Evolutionary conservation across 352 stramenopile species (phyloP).

Genomic region (Elongisporangium undulatum): DNA sequence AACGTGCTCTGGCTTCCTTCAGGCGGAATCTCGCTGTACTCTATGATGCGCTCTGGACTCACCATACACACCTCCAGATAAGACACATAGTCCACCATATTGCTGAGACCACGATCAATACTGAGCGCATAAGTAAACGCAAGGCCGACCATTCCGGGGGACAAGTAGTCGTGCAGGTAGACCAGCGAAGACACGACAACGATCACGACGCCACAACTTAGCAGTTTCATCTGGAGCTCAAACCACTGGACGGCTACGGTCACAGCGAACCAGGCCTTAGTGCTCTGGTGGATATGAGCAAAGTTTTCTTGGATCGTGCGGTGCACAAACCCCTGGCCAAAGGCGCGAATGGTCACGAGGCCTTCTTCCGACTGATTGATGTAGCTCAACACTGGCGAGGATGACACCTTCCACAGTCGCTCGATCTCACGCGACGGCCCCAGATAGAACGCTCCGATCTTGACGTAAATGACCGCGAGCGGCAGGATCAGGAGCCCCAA

Average conservation of each 20-base stretch:
- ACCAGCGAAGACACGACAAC: constrained; percentile 29
- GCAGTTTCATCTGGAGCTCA: constrained; percentile 33
- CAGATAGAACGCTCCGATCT: constrained; percentile 29
- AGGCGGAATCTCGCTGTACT: constrained; percentile 28
- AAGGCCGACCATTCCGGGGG: constrained; percentile 69
- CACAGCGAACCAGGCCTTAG: constrained; percentile 18
- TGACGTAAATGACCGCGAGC: constrained; percentile 81
- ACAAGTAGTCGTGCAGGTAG: constrained; percentile 22
- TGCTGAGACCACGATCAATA: constrained; percentile 75
- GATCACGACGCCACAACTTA: constrained; percentile 32
- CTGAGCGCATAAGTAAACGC: constrained; percentile 86
- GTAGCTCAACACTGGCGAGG: constrained; percentile 37
- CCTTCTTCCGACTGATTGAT: constrained; percentile 25
- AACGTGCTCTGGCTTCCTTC: constrained; percentile 14
- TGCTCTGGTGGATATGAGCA: constrained; percentile 21
- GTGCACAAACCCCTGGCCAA: constrained; percentile 16
- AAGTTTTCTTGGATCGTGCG: constrained; percentile 17
- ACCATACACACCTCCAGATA: constrained; percentile 39
- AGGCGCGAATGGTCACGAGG: constrained; percentile 25
- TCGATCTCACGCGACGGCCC: constrained; percentile 34
- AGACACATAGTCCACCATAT: constrained; percentile 21
- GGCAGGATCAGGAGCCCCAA: constrained; percentile 75
- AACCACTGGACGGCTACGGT: constrained; percentile 34
- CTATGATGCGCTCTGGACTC: constrained; percentile 34
- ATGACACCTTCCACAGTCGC: constrained; percentile 26